These are phyloP conservation scores for Aspergillus saccharolyticus DNA, from an alignment of 495 filamentous ascomycete genomes.

Conservation along the genomic window DNA sequence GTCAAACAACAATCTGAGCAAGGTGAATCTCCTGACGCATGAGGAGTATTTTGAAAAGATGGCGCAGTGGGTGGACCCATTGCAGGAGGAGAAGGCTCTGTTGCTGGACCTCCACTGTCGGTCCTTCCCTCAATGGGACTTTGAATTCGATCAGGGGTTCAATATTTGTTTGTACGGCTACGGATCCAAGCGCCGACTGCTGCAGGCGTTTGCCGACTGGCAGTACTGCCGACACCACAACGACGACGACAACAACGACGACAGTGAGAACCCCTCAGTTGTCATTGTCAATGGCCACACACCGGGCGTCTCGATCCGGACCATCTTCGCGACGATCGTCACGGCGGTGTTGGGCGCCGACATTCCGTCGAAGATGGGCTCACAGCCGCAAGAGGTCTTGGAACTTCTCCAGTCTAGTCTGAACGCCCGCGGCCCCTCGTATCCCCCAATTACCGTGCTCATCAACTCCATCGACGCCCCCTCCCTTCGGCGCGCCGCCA, in stretches of 20 bases:
- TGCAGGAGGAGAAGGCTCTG: constrained; percentile 62
- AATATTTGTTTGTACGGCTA: constrained; percentile 90
- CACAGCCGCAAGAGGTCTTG: constrained; percentile 61
- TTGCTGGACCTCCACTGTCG: constrained; percentile 70
- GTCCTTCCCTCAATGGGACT: constrained; percentile 86
- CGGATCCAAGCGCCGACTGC: constrained; percentile 75
- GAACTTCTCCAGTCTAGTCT: constrained; percentile 58
- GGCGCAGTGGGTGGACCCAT: constrained; percentile 62
- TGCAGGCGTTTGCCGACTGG: constrained; percentile 72
- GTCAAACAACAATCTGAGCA: constrained; percentile 77
- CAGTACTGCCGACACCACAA: constrained; percentile 44
- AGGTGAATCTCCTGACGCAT: constrained; percentile 72
- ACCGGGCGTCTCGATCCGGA: constrained; percentile 66
- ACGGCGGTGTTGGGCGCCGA: constrained; percentile 57
- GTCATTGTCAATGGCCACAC: constrained; percentile 88
- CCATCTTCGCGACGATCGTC: constrained; percentile 70
- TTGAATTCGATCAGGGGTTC: constrained; percentile 85
- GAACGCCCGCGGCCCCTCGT: constrained; percentile 36
- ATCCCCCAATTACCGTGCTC: constrained; percentile 56
- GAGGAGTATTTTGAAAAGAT: constrained; percentile 83
- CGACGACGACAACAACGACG: no score
- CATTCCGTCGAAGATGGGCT: constrained; percentile 50
- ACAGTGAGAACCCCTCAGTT: constrained; percentile 45
- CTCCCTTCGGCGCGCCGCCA: constrained; percentile 62
- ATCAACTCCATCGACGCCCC: constrained; percentile 82